A percentile compares a stretch with the other conserved stretches of the same genome.
Conservation (phyloP, 148 eudicot genomes). For the Dysphania ambrosioides region DNA sequence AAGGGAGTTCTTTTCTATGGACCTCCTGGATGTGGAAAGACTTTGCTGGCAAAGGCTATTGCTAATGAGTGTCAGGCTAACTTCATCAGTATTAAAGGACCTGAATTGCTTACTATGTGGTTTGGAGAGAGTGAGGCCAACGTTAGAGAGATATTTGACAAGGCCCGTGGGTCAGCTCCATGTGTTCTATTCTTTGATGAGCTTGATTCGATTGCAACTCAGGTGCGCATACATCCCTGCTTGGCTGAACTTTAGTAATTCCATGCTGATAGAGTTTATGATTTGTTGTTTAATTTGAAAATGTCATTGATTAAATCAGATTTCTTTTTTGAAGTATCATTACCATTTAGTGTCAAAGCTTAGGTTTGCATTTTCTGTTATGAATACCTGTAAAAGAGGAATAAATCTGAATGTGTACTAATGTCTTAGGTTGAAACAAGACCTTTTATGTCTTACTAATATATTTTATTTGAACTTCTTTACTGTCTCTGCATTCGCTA, state of each 20-base stretch:
- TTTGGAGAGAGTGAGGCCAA: conserved; percentile 95
- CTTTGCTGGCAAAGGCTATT: conserved; percentile 84
- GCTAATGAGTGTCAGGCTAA: conserved; percentile 93
- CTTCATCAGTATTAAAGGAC: conserved; percentile 83
- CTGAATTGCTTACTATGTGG: conserved; percentile 91
- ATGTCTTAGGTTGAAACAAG: too few relatives aligned
- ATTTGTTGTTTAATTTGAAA: too few relatives aligned
- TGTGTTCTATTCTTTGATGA: conserved; percentile 89
- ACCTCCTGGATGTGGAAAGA: conserved; percentile 93
- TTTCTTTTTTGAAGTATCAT: too few relatives aligned
- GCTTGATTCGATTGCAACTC: conserved; percentile 89
- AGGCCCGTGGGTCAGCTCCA: conserved; percentile 83
- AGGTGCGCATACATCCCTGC: conserved; percentile 37
- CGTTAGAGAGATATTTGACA: conserved; percentile 82
- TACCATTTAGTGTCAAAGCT: too few relatives aligned
- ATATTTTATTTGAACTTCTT: too few relatives aligned
- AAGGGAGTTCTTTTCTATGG: conserved; percentile 95
- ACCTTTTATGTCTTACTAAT: too few relatives aligned
- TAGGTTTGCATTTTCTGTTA: too few relatives aligned
- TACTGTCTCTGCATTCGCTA: too few relatives aligned
- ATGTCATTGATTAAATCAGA: too few relatives aligned
- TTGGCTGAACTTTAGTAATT: background rate
- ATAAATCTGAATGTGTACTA: too few relatives aligned
- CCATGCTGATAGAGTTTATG: background rate
- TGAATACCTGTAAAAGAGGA: too few relatives aligned